These are phyloP conservation scores for Chytridium lagenaria DNA, from an alignment of 371 early-diverging fungal species.

Conservation along the genomic window DNA sequence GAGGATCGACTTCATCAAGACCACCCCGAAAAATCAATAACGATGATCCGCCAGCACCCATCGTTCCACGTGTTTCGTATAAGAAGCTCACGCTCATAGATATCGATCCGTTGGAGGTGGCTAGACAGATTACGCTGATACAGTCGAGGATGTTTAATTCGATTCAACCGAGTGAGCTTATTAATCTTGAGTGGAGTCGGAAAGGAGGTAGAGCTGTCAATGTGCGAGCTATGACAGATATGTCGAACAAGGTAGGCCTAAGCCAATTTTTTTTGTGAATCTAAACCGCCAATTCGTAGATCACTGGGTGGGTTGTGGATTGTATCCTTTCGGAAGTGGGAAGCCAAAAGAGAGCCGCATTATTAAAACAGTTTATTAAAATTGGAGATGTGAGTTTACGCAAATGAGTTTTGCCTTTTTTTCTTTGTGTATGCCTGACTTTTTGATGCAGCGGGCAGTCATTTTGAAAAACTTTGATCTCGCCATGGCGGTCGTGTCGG, in stretches of 20 bases:
- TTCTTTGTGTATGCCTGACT: slow-evolving; percentile 4
- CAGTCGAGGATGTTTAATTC: slow-evolving; percentile 79
- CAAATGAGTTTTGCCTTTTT: not conserved
- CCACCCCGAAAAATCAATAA: slow-evolving; percentile 13
- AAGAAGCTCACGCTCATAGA: slow-evolving; percentile 68
- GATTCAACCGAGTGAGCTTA: slow-evolving; percentile 84
- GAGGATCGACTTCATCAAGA: not conserved
- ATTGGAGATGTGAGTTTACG: slow-evolving; percentile 8
- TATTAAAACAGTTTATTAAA: slow-evolving; percentile 74
- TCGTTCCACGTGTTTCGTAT: slow-evolving; percentile 39
- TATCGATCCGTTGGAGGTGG: slow-evolving; percentile 87
- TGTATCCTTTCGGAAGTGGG: slow-evolving; percentile 82
- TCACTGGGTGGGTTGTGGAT: slow-evolving; percentile 89
- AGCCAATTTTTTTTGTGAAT: slow-evolving; percentile 43
- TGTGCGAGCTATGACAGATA: slow-evolving; percentile 61
- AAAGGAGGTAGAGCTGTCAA: slow-evolving; percentile 38
- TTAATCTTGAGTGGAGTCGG: slow-evolving; percentile 87
- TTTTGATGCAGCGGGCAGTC: slow-evolving; percentile 55
- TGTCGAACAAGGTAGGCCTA: slow-evolving; percentile 56
- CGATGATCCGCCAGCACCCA: slow-evolving; percentile 35
- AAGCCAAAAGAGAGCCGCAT: slow-evolving; percentile 71
- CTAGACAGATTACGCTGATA: slow-evolving; percentile 88
- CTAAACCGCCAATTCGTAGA: slow-evolving; percentile 32
- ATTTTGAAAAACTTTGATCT: slow-evolving; percentile 81
- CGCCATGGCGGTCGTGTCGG: slow-evolving; percentile 79